Base-by-base conservation (phyloP, 1,139 yeast genomes). In the Meyerozyma sp. region DNA sequence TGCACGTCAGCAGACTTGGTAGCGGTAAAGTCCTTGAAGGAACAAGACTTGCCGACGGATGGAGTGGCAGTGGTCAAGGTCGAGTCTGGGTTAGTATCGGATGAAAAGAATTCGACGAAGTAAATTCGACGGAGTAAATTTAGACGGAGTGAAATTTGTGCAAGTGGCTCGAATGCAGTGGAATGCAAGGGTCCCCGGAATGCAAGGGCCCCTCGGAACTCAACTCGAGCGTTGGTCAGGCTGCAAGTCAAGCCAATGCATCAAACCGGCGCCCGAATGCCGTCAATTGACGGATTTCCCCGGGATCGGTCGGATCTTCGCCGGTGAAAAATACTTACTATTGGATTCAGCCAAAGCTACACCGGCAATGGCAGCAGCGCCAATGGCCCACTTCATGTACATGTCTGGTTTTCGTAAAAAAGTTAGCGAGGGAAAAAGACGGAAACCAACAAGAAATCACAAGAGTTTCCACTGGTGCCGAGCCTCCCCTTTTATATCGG, bases 1-100 rank as follows among this genome's bases (percentile, higher is more conserved):
- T 87, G 94, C 61, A 93, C 80, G 55, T 89, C 91, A 34, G 85
- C 61, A 65, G 91, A 89, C 41, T 82, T 80, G 48, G 93, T 80
- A 53, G 87, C 90, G 42, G 93, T 84, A 63, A 67, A 73, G 48
- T 62, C 64, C 34, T 61, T 57, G 70, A 77, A 78, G 16, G 81
- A 73, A 70, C 84, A 79, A 35, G 73, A 77, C 48, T 82, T 80
- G 46, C 72, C 64, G 42, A 80, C 77, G 28, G 73, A 54, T 51
- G 78, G 77, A 40, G 78, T 73, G 41, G 75, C 76, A 44, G 73
- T 68, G 47, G 77, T 73, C 55, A 73, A 69, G 43, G 77, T 72
- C 44, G 78, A 73, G 67, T 73, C 73, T 68, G 36, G 23, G 58
- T 53, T 55, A 55, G 57, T 50, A 47, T n/a, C 10, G 5, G 40